These are phyloP conservation scores for Suillus alpinus DNA, from an alignment of 768 basidiomycete species.

Conservation along the genomic window DNA sequence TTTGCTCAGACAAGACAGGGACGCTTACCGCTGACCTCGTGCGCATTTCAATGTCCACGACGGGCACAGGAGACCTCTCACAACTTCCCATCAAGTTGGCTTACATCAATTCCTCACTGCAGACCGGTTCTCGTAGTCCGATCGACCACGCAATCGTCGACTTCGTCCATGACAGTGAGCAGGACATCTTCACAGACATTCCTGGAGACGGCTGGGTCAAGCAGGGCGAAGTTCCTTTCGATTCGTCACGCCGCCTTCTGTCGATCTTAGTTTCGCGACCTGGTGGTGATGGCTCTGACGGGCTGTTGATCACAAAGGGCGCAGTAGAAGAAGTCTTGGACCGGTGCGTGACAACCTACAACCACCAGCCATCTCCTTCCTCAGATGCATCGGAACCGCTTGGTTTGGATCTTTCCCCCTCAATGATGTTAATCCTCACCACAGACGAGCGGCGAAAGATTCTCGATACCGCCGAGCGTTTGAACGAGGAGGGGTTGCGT, in stretches of 20 bases:
- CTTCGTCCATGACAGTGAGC: constrained; percentile 15
- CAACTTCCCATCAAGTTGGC: constrained; percentile 26
- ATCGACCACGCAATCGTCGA: constrained; percentile 35
- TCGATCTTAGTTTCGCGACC: constrained; percentile 31
- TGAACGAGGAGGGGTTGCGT: constrained; percentile 32
- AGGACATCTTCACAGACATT: constrained; percentile 6
- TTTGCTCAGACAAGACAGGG: constrained; percentile 68
- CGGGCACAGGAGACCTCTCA: constrained; percentile 18
- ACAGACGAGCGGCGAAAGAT: constrained; percentile 18
- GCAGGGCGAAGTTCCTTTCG: constrained; percentile 34
- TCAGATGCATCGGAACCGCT: background rate
- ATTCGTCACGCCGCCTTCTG: constrained; percentile 35
- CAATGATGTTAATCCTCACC: constrained; percentile 17
- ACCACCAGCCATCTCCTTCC: background rate
- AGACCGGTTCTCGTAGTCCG: constrained; percentile 35
- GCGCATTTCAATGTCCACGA: constrained; percentile 34
- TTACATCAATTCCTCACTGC: constrained; percentile 30
- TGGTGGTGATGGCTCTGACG: constrained; percentile 13
- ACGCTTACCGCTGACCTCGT: constrained; percentile 45
- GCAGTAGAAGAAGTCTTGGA: constrained; percentile 33
- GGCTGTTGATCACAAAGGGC: constrained; percentile 28
- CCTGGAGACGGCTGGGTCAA: constrained; percentile 25
- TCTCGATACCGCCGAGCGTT: constrained; percentile 23
- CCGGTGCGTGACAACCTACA: constrained; percentile 22
- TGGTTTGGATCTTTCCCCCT: constrained; percentile 15